Conservation (phyloP, 2,329 filamentous ascomycete species). For the Stromatinia cepivora region DNA sequence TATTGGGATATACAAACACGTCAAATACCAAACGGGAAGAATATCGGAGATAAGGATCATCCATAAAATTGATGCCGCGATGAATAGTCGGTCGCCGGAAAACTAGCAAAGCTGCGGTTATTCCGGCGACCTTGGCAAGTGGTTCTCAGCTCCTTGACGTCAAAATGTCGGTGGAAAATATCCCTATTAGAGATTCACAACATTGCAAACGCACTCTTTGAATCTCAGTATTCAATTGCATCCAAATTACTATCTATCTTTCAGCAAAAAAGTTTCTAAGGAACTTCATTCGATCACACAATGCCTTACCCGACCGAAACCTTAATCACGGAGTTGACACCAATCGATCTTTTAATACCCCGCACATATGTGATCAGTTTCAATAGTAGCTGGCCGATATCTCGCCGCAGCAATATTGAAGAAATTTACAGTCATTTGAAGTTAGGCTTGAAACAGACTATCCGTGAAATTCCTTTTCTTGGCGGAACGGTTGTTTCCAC, state of each 20-base stretch:
- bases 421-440: conserved; percentile 14
- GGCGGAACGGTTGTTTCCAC: not conserved
- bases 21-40: not conserved
- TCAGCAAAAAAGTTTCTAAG: not conserved
- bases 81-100: not conserved
- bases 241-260: not conserved
- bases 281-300: not conserved
- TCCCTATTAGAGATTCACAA: not conserved
- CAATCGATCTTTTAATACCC: conserved; percentile 18
- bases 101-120: not conserved
- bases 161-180: not conserved
- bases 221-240: not conserved
- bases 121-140: not conserved
- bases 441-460: conserved; percentile 6
- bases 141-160: not conserved
- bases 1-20: not conserved
- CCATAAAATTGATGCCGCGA: not conserved
- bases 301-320: not conserved
- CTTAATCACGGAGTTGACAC: conserved; percentile 15
- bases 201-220: too few species aligned
- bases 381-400: not conserved
- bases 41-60: not conserved
- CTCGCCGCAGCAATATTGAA: conserved; percentile 14
- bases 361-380: conserved; percentile 12
- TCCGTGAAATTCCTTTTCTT: conserved; percentile 13